Percentiles rank a stretch among this genome's conserved stretches.
Evolutionary conservation across 176 grass and related monocot genomes (phyloP).

Genomic region (Calamus simplicifolius): DNA sequence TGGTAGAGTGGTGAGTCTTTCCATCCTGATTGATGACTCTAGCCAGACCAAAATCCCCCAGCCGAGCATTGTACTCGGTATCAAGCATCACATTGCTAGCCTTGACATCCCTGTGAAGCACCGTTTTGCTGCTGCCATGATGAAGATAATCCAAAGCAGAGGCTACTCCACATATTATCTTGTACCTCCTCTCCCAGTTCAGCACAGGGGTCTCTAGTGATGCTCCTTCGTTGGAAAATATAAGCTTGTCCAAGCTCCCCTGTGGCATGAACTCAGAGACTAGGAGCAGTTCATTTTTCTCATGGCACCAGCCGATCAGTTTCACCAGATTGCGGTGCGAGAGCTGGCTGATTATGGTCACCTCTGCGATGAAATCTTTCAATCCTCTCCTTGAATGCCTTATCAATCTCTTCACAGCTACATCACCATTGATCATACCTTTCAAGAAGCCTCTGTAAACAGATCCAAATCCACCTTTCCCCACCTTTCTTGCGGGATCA

Average conservation of each 20-base stretch:
- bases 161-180: conserved; percentile 37
- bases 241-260: conserved; percentile 40
- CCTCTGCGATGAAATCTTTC: conserved; percentile 47
- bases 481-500: conserved; percentile 24
- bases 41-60: conserved; percentile 51
- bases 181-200: conserved; percentile 36
- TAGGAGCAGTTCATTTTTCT: conserved; percentile 33
- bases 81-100: conserved; percentile 62
- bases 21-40: conserved; percentile 35
- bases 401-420: conserved; percentile 37
- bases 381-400: conserved; percentile 23
- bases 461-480: conserved; percentile 34
- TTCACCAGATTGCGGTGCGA: conserved; percentile 64
- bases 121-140: conserved; percentile 40
- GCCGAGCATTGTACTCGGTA: conserved; percentile 26
- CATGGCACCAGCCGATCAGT: conserved; percentile 42
- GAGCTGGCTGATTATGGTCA: conserved; percentile 56
- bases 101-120: conserved; percentile 55
- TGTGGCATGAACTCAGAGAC: conserved; percentile 51
- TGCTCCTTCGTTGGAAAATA: not conserved
- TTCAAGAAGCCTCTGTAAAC: conserved; percentile 32
- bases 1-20: conserved; percentile 51
- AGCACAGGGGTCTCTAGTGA: conserved; percentile 13
- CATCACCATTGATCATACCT: conserved; percentile 19
- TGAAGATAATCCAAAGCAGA: conserved; percentile 50